These are phyloP conservation scores for Venturia nashicola DNA, from an alignment of 2,329 filamentous ascomycete genomes.

Conservation along the genomic window DNA sequence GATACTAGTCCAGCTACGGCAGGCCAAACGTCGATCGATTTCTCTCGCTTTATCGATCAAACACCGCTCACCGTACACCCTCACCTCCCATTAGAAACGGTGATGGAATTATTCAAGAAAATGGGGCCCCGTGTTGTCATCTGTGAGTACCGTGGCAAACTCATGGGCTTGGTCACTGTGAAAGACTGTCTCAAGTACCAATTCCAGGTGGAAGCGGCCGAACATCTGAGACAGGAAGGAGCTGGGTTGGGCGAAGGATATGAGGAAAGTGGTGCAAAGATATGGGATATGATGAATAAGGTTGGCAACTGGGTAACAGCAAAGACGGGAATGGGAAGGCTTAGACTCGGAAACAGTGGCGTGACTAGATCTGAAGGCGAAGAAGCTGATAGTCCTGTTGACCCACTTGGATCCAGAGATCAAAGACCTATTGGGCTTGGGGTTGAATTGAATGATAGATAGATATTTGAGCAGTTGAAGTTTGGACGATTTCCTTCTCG, in stretches of 20 bases:
- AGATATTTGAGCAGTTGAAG: neutral
- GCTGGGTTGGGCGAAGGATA: slow-evolving; percentile 25
- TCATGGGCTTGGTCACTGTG: slow-evolving; percentile 80
- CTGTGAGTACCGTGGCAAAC: slow-evolving; percentile 74
- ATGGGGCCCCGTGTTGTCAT: slow-evolving; percentile 90
- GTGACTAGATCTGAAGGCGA: neutral
- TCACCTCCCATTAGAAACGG: slow-evolving; percentile 81
- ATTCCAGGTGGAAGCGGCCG: slow-evolving; percentile 84
- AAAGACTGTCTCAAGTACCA: slow-evolving; percentile 97
- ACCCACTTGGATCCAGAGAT: neutral
- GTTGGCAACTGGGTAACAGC: slow-evolving; percentile 17
- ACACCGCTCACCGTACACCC: slow-evolving; percentile 89
- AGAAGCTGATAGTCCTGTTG: neutral
- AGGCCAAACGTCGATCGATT: slow-evolving; percentile 53
- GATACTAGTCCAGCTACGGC: slow-evolving; percentile 46
- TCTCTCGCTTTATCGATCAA: slow-evolving; percentile 76
- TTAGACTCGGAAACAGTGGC: neutral
- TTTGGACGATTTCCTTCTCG: neutral
- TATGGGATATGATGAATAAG: slow-evolving; percentile 40
- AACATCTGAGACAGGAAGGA: slow-evolving; percentile 54
- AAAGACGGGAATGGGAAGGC: slow-evolving; percentile 1
- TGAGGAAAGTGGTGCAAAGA: slow-evolving; percentile 40
- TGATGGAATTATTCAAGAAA: slow-evolving; percentile 98
- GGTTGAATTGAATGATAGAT: slow-evolving; percentile 8
- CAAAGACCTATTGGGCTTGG: neutral